These are phyloP conservation scores for Aegilops sharonensis DNA, from an alignment of 176 grass and related monocot genomes.

Conservation along the genomic window DNA sequence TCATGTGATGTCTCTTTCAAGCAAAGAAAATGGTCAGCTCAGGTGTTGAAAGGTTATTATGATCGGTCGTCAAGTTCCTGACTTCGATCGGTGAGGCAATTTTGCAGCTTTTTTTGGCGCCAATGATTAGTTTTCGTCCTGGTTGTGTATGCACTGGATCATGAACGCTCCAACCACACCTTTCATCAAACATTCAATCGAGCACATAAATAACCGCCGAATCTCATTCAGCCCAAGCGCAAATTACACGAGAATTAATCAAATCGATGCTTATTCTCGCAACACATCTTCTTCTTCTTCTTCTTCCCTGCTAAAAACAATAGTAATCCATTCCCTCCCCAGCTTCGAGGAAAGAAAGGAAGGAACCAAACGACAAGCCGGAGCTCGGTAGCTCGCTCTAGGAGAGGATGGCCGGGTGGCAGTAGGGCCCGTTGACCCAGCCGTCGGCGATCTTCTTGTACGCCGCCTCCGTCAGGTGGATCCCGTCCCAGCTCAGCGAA, in stretches of 20 bases:
- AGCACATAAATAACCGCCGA: conserved; percentile 21
- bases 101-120: background rate
- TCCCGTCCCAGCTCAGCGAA: conserved; percentile 90
- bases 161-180: background rate
- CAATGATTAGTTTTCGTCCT: background rate
- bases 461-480: conserved; percentile 89
- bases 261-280: conserved; percentile 13
- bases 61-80: too few species aligned
- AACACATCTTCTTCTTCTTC: background rate
- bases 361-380: background rate
- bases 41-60: too few species aligned
- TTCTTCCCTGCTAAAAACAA: background rate
- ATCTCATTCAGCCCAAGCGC: background rate
- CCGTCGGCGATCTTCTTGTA: conserved; percentile 75
- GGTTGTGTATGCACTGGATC: background rate
- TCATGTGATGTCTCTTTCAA: too few species aligned
- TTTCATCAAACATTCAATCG: background rate
- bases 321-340: background rate
- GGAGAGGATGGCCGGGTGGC: conserved; percentile 53
- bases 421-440: conserved; percentile 78
- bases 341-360: background rate
- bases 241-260: background rate
- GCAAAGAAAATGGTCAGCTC: too few species aligned
- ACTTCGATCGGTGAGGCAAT: background rate
- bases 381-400: background rate